Conservation (phyloP, 2,329 filamentous ascomycete genomes). For the Zasmidium citrigriseum region DNA sequence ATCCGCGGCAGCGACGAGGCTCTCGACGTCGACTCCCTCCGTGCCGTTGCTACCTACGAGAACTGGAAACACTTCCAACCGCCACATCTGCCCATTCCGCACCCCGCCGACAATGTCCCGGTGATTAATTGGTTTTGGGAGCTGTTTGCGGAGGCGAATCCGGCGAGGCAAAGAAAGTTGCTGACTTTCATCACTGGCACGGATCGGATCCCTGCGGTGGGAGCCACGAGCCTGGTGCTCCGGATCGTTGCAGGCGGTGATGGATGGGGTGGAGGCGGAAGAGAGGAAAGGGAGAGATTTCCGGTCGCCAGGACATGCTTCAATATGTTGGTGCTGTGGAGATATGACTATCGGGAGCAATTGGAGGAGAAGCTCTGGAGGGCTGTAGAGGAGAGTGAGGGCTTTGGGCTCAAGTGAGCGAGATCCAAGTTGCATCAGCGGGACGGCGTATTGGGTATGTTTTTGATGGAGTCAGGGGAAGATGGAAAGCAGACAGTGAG, state of each 20-base stretch:
- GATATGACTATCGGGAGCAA: slow-evolving; percentile 66
- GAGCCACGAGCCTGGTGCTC: slow-evolving; percentile 76
- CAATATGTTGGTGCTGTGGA: slow-evolving; percentile 77
- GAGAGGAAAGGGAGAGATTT: slow-evolving; percentile 69
- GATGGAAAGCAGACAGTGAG: no score
- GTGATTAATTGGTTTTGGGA: slow-evolving; percentile 89
- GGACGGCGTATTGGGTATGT: no score
- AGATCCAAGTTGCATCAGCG: not conserved
- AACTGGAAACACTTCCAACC: slow-evolving; percentile 63
- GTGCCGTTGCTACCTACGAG: slow-evolving; percentile 77
- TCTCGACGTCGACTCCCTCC: slow-evolving; percentile 74
- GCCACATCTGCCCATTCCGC: slow-evolving; percentile 27
- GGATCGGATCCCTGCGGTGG: slow-evolving; percentile 86
- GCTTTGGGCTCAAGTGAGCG: slow-evolving; percentile 78
- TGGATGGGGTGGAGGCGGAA: slow-evolving; percentile 33
- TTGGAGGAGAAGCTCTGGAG: slow-evolving; percentile 76
- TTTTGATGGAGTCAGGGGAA: no score
- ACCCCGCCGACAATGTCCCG: slow-evolving; percentile 60
- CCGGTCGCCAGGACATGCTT: slow-evolving; percentile 91
- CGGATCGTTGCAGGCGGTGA: slow-evolving; percentile 71
- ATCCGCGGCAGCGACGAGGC: slow-evolving; percentile 82
- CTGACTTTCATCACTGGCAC: slow-evolving; percentile 87
- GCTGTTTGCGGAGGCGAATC: slow-evolving; percentile 66
- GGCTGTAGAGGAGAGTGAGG: slow-evolving; percentile 86
- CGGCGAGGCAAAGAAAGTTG: slow-evolving; percentile 72